Conservation (phyloP, 1,284 basidiomycete species). For the Trichosporon sp. region DNA sequence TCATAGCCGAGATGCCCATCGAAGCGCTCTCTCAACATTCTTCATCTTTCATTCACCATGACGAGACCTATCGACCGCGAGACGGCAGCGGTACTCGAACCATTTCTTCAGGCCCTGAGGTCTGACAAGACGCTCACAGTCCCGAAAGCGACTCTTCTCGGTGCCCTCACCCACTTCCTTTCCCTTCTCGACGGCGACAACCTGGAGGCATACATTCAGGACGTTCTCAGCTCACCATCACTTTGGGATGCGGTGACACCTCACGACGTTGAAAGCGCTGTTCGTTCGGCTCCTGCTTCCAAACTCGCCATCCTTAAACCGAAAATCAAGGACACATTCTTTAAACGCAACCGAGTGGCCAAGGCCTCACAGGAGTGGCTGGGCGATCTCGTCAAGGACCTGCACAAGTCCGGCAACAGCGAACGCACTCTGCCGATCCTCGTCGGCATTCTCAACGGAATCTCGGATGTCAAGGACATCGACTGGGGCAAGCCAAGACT, state of each 20-base stretch:
- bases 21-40: neutral
- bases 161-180: slow-evolving; percentile 50
- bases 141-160: slow-evolving; percentile 40
- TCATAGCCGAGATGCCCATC: slow-evolving; percentile 18
- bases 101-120: slow-evolving; percentile 37
- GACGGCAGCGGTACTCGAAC: slow-evolving; percentile 34
- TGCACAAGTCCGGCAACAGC: slow-evolving; percentile 15
- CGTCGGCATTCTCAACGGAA: slow-evolving; percentile 35
- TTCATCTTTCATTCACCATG: slow-evolving; percentile 2
- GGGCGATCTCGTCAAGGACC: slow-evolving; percentile 14
- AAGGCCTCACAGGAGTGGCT: slow-evolving; percentile 30
- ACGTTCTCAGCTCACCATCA: slow-evolving; percentile 35
- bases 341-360: slow-evolving; percentile 26
- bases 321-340: slow-evolving; percentile 27
- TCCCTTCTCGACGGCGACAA: slow-evolving; percentile 32
- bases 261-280: slow-evolving; percentile 20
- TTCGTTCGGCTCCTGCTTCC: slow-evolving; percentile 18
- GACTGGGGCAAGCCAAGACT: slow-evolving; percentile 39
- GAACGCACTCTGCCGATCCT: slow-evolving; percentile 22
- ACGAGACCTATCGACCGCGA: slow-evolving; percentile 18
- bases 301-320: slow-evolving; percentile 24
- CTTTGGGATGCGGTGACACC: slow-evolving; percentile 34
- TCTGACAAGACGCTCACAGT: slow-evolving; percentile 34
- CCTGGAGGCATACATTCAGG: slow-evolving; percentile 33
- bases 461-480: slow-evolving; percentile 32